Percentiles rank a stretch among this genome's conserved stretches.
phyloP scores from a whole-genome alignment of 2,329 filamentous ascomycete genomes.

The Colletotrichum sp. region DNA sequence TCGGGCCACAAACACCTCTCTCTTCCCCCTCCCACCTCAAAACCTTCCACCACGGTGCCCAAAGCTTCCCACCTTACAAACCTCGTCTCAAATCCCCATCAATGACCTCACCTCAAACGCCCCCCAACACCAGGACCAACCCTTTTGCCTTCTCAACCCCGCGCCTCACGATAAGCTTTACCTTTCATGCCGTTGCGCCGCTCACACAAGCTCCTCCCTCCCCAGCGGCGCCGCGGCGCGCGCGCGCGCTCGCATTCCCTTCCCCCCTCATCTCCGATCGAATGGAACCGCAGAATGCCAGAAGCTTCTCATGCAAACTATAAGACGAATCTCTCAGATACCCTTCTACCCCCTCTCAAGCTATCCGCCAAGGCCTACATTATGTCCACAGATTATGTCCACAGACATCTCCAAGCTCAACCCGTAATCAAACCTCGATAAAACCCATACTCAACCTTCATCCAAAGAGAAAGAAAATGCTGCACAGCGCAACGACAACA shows the following conservation, averaged over 20 bases:
- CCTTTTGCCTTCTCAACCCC: not conserved
- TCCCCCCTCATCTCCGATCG: not conserved
- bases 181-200: not conserved
- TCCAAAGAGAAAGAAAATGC: not conserved
- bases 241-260: not conserved
- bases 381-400: not conserved
- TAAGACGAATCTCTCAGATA: not conserved
- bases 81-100: not conserved
- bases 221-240: not conserved
- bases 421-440: too few relatives aligned
- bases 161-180: not conserved
- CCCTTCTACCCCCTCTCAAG: not conserved
- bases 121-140: not conserved
- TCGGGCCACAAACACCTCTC: not conserved
- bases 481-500: not conserved
- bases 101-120: not conserved
- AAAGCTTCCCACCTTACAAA: not conserved
- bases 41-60: not conserved
- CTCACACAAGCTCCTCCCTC: not conserved
- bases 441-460: not conserved
- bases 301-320: not conserved
- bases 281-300: not conserved
- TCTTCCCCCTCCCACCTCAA: not conserved
- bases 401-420: accelerated
- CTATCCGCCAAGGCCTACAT: not conserved